Evolutionary conservation across 2,329 filamentous ascomycete species (phyloP), one percentile per base, ranked within the genome.

Genomic region (Neophaeococcomyces mojaviensis): DNA sequence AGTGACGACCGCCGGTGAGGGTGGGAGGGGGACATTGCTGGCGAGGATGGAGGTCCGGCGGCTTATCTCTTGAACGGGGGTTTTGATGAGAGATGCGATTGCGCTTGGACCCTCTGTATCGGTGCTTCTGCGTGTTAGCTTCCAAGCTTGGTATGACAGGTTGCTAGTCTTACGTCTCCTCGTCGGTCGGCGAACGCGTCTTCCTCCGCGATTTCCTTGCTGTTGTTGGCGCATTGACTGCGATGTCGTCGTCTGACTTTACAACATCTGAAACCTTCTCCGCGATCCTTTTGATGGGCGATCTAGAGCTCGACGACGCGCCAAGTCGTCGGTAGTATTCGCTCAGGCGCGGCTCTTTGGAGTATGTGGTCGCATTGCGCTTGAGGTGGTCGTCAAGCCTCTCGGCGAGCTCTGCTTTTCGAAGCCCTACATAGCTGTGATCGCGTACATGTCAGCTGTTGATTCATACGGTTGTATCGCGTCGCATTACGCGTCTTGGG

Each of bases 391-490:
- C 76, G 58, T 94, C 85, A 53, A 94, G 78, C 36, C 77, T 77
- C 49, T 75, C 65, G 61, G 90, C 86, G 49, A 97, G 78, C 39
- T 95, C 88, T 53, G 74, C 72, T 68, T 95, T 95, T 65, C 84
- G 85, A 53, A 83, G 69, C 47, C 33, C 46, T 33, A 49, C 35
- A 49, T 50, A 54, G 37, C 53, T 55, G 41, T 38, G 44, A 46
- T 55, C 55, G 51, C 53, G 44, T 47, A 44, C 15, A 36, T 32
- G 52, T 57, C 31, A 57, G 53, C 50, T 46, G 41, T n/a, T 30
- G 42, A 44, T 44, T 50, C n/a, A 48, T 34, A 36, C 35, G 40
- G 44, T 39, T 45, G 45, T 15, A 42, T 34, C 28, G 38, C 12
- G 35, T 20, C 9, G 24, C 20, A 3, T 20, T 32, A 48, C 54